A percentile compares a stretch with the other conserved stretches of the same genome.
These are phyloP conservation scores for Fusarium lateritium DNA, from an alignment of 2,329 filamentous ascomycete species.

Conservation along the genomic window DNA sequence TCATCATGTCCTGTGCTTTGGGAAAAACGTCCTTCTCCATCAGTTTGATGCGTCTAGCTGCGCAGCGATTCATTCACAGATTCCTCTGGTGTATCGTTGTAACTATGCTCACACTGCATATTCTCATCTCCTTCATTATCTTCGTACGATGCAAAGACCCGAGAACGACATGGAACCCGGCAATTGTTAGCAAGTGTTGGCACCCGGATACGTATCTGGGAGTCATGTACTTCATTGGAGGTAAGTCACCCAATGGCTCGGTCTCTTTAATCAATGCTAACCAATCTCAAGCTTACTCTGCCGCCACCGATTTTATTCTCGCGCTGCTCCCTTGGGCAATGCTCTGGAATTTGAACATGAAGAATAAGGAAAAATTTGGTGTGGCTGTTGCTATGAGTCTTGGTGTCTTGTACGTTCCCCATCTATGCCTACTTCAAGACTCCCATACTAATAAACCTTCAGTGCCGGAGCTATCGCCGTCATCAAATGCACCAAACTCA, in stretches of 20 bases:
- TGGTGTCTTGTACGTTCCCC: constrained; percentile 23
- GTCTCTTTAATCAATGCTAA: rapidly evolving
- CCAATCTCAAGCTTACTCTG: constrained; percentile 20
- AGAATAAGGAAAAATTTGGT: constrained; percentile 40
- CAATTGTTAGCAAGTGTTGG: constrained; percentile 37
- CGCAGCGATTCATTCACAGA: constrained; percentile 23
- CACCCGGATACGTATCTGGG: constrained; percentile 29
- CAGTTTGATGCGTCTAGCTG: constrained; percentile 36
- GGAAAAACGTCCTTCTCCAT: constrained; percentile 39
- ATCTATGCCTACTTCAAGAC: rapidly evolving
- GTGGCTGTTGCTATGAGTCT: constrained; percentile 38
- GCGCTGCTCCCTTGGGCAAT: constrained; percentile 35
- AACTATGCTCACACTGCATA: constrained; percentile 28
- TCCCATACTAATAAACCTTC: too few relatives aligned
- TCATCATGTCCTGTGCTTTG: constrained; percentile 35
- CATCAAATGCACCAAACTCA: constrained; percentile 38
- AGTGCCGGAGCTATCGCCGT: constrained; percentile 36
- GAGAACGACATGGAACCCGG: constrained; percentile 33
- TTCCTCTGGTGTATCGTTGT: constrained; percentile 35
- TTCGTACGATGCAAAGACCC: constrained; percentile 36
- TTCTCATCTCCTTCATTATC: constrained; percentile 28
- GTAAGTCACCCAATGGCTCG: not conserved
- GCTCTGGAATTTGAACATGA: constrained; percentile 42
- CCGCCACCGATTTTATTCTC: constrained; percentile 36
- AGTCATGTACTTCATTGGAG: constrained; percentile 35